Evolutionary conservation across 2,329 filamentous ascomycete genomes (phyloP).

Genomic region (Aspergillus ibericus): DNA sequence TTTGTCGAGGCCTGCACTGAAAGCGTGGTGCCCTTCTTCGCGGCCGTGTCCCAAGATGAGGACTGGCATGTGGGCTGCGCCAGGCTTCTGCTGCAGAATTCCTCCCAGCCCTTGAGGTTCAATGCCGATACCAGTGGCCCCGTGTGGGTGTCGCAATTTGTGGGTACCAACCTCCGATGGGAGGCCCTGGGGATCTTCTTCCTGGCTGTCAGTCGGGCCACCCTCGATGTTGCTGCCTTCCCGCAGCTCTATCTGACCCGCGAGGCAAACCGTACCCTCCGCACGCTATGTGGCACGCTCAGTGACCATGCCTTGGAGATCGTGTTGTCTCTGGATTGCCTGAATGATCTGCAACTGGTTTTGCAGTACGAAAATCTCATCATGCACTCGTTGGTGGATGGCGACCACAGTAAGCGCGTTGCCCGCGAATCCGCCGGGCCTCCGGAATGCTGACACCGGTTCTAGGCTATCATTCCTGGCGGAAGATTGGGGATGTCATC

Average conservation of each 20-base stretch:
- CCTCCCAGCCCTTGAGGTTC: background rate
- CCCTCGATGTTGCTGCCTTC: slow-evolving; percentile 33
- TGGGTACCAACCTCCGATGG: slow-evolving; percentile 36
- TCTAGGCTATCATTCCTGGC: slow-evolving; percentile 48
- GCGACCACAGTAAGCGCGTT: slow-evolving; percentile 45
- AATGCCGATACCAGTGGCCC: slow-evolving; percentile 14
- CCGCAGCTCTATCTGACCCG: slow-evolving; percentile 29
- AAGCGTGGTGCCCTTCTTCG: background rate
- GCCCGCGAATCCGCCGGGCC: no score
- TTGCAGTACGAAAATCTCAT: slow-evolving; percentile 52
- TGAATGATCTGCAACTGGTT: slow-evolving; percentile 49
- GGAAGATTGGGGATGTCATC: slow-evolving; percentile 48
- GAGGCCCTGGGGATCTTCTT: slow-evolving; percentile 43
- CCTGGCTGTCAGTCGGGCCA: slow-evolving; percentile 36
- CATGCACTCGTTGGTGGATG: slow-evolving; percentile 46
- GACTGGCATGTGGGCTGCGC: slow-evolving; percentile 2
- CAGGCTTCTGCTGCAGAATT: background rate
- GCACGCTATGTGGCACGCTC: slow-evolving; percentile 27
- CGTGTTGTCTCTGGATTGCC: slow-evolving; percentile 30
- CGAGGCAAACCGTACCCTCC: slow-evolving; percentile 26
- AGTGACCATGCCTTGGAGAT: slow-evolving; percentile 41
- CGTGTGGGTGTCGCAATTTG: slow-evolving; percentile 24
- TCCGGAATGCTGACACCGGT: background rate
- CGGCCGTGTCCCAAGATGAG: background rate
- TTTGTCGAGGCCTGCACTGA: background rate